Evolutionary conservation across 2,329 filamentous ascomycete genomes (phyloP), one percentile per base, ranked within the genome.

Genomic region (Fusarium tupiense): DNA sequence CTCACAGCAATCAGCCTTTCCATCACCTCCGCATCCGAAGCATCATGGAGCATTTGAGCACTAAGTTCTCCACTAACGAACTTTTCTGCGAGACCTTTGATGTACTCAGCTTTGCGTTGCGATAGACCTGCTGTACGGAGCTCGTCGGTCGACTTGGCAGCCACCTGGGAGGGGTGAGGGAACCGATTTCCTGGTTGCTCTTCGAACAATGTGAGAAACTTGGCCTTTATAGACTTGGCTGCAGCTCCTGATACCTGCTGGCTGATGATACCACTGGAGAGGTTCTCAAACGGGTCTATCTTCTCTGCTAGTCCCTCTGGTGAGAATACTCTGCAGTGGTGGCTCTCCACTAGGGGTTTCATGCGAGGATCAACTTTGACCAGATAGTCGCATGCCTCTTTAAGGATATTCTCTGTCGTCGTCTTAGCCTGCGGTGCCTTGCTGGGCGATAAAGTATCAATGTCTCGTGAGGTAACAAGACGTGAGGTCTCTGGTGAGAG

Each of bases 191-290:
- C 60, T 24, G 79, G 68, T 56, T 82, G 79, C 11, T 83, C 77
- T 41, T 84, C 81, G 41, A 98, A 98, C 11, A 98, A 84, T 4
- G 85, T 87, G 26, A 97, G 84, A 81, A 98, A 98, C 73, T 94
- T 96, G 57, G 89, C 89, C 82, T 96, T 95, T 84, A 99, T 98
- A 11, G 93, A 93, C 75, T 90, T 92, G 19, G 96, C 96, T 2
- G 96, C 96, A 11, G 95, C 94, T 24, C 96, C 95, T 2, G 95
- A 98, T 26, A 99, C 96, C 85, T 99, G 96, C 84, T 98, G 96
- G 61, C 94, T 95, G 77, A 98, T 97, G 80, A 99, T 98, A 59
- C 95, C 93, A 82, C 92, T 95, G 44, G 90, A 89, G 40, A 99
- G 87, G 65, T 90, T 91, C 76, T 93, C 92, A 79, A 98, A 99